Percentiles rank a stretch among this genome's conserved stretches.
Evolutionary conservation across 148 eudicot genomes (phyloP).

Genomic region (Silene conica): DNA sequence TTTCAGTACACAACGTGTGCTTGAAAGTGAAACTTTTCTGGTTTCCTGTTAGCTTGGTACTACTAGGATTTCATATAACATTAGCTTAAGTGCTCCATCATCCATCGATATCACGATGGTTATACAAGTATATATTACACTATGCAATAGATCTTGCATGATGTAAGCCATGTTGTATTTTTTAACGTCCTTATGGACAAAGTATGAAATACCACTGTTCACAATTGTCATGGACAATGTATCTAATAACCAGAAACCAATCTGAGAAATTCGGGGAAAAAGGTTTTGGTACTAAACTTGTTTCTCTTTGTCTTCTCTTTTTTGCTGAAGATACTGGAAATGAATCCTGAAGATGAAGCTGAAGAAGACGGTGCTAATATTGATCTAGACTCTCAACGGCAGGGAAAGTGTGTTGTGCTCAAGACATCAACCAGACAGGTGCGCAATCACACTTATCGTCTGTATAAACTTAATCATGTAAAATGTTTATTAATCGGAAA

Average conservation of each 20-base stretch:
- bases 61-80: background rate
- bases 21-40: background rate
- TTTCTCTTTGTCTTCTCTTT: background rate
- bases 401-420: slow-evolving; percentile 92
- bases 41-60: background rate
- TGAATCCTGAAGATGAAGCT: slow-evolving; percentile 96
- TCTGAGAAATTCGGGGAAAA: background rate
- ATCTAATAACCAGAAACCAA: background rate
- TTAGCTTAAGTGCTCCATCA: background rate
- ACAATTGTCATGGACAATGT: background rate
- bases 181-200: background rate
- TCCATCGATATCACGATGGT: background rate
- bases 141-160: background rate
- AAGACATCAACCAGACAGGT: slow-evolving; percentile 96
- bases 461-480: background rate
- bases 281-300: background rate
- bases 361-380: slow-evolving; percentile 98
- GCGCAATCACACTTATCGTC: background rate
- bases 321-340: slow-evolving; percentile 57
- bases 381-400: slow-evolving; percentile 93
- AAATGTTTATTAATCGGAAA: background rate
- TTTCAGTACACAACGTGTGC: background rate
- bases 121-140: background rate
- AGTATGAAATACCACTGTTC: background rate
- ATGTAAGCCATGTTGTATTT: background rate